Conservation (phyloP, 768 basidiomycete species). For the Kockovaella imperatae region DNA sequence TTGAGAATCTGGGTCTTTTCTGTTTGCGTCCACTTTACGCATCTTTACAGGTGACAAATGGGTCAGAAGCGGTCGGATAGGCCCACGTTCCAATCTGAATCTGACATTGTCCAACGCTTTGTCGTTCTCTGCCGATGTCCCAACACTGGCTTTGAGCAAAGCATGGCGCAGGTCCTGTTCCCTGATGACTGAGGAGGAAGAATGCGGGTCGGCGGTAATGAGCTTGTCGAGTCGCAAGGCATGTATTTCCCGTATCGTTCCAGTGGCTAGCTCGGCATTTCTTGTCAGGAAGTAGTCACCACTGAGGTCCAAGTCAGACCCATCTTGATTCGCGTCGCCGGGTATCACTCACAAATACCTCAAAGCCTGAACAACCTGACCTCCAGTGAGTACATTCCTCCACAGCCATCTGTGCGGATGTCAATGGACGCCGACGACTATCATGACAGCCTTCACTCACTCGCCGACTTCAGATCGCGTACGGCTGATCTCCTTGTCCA, state of each 20-base stretch:
- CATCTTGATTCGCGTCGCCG: not conserved
- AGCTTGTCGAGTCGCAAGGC: constrained; percentile 71
- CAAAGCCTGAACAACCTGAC: constrained; percentile 74
- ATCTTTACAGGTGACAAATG: constrained; percentile 52
- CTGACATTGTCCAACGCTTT: constrained; percentile 63
- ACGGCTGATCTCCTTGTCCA: constrained; percentile 64
- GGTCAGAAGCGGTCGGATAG: constrained; percentile 70
- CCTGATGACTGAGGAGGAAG: constrained; percentile 59
- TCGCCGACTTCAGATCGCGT: constrained; percentile 78
- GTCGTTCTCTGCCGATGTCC: constrained; percentile 81
- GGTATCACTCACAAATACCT: constrained; percentile 62
- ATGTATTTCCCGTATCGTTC: constrained; percentile 79
- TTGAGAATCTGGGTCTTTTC: too few relatives aligned
- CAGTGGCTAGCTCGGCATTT: constrained; percentile 77
- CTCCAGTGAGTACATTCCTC: constrained; percentile 74
- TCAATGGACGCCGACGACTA: not conserved
- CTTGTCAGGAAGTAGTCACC: constrained; percentile 80
- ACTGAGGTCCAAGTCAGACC: constrained; percentile 46
- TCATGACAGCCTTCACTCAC: constrained; percentile 26
- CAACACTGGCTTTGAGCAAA: constrained; percentile 75
- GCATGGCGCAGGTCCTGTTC: constrained; percentile 86
- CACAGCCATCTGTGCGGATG: constrained; percentile 59
- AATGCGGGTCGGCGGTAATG: constrained; percentile 56
- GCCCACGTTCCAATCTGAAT: constrained; percentile 71
- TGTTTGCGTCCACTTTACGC: too few relatives aligned